These are phyloP conservation scores for Leishmania martiniquensis DNA, from an alignment of 208 protist species.

Conservation along the genomic window DNA sequence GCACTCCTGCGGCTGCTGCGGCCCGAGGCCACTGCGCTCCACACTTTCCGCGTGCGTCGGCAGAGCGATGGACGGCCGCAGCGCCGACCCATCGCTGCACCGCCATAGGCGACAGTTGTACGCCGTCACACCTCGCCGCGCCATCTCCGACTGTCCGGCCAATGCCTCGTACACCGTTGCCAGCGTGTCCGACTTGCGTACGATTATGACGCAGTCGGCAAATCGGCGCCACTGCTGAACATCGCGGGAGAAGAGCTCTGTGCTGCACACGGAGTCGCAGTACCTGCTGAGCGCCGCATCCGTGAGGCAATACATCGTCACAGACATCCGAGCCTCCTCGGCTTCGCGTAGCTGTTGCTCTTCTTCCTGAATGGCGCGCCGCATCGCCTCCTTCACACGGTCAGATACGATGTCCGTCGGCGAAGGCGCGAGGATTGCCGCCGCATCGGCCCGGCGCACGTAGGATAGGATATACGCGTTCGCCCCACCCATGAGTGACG, in stretches of 20 bases:
- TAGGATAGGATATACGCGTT: conserved; percentile 89
- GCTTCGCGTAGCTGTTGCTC: conserved; percentile 42
- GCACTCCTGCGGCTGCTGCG: conserved; percentile 4
- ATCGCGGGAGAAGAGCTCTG: conserved; percentile 60
- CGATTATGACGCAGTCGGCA: conserved; percentile 49
- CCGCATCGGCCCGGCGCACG: conserved; percentile 70
- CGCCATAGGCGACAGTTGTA: conserved; percentile 57
- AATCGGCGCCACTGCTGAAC: conserved; percentile 19
- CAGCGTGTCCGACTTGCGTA: conserved; percentile 58
- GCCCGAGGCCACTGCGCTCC: background rate
- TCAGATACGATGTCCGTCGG: conserved; percentile 67
- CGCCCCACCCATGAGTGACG: conserved; percentile 17
- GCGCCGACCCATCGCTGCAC: conserved; percentile 21
- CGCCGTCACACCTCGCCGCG: conserved; percentile 29
- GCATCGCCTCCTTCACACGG: conserved; percentile 58
- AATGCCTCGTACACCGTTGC: conserved; percentile 53
- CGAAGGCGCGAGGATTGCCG: conserved; percentile 57
- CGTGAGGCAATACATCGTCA: conserved; percentile 60
- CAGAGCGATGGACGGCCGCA: conserved; percentile 40
- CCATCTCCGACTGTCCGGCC: conserved; percentile 35
- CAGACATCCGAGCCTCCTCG: conserved; percentile 38
- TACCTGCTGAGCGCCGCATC: conserved; percentile 48
- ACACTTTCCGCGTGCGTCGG: conserved; percentile 37
- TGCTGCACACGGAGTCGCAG: conserved; percentile 35
- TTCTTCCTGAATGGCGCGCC: conserved; percentile 59